Evolutionary conservation across 2,329 filamentous ascomycete species (phyloP).

Genomic region (Pseudocercospora pini-densiflorae): DNA sequence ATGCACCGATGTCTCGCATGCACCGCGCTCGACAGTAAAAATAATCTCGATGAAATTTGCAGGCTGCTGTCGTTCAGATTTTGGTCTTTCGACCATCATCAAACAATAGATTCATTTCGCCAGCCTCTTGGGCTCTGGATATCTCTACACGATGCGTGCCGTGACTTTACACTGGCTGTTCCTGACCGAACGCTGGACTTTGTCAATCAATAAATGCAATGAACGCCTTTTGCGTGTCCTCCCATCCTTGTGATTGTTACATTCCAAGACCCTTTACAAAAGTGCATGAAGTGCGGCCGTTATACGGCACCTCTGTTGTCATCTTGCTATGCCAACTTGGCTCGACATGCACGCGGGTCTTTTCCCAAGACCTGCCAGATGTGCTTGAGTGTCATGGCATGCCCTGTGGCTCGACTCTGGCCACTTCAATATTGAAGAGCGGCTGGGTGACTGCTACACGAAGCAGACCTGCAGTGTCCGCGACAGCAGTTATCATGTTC

Average conservation of each 20-base stretch:
- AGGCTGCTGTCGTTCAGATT: neutral
- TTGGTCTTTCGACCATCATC: neutral
- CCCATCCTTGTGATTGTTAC: neutral
- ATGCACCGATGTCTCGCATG: neutral
- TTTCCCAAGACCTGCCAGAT: neutral
- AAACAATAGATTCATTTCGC: conserved; percentile 8
- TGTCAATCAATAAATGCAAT: conserved; percentile 3
- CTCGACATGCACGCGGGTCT: neutral
- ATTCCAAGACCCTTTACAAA: neutral
- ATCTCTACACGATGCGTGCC: conserved; percentile 8
- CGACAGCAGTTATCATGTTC: neutral
- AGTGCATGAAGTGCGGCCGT: neutral
- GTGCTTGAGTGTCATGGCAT: neutral
- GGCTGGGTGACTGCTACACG: neutral
- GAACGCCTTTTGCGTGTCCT: conserved; percentile 3
- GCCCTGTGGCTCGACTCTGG: neutral
- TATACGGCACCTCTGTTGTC: neutral
- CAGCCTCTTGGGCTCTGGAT: neutral
- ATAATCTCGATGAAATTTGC: neutral
- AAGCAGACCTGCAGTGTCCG: neutral
- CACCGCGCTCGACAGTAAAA: neutral
- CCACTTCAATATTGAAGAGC: neutral
- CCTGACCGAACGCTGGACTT: conserved; percentile 6
- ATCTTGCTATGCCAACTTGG: neutral
- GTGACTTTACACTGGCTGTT: conserved; percentile 3